Percentiles rank a stretch among this genome's conserved stretches.
Evolutionary conservation across 495 filamentous ascomycete genomes (phyloP).

Genomic region (Astrothelium macrocarpum): DNA sequence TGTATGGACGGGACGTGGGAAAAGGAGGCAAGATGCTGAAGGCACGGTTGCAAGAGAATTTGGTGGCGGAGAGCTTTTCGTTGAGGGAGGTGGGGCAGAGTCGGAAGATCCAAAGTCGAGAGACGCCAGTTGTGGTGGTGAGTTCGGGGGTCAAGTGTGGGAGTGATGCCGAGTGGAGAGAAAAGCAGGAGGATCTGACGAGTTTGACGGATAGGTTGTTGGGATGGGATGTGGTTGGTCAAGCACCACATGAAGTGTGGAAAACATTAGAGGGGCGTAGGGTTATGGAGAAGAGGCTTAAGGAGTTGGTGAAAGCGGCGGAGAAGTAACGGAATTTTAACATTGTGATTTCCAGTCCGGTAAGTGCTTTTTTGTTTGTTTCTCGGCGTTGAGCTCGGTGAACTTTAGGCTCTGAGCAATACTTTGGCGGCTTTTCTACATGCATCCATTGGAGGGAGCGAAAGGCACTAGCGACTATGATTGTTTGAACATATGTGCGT

Average conservation of each 20-base stretch:
- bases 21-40: constrained; percentile 75
- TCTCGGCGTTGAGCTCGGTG: not conserved
- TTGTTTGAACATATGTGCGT: too few species aligned
- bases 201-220: constrained; percentile 63
- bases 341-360: not conserved
- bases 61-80: constrained; percentile 74
- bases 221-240: constrained; percentile 76
- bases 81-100: constrained; percentile 70
- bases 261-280: constrained; percentile 53
- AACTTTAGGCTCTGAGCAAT: not conserved
- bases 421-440: not conserved
- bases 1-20: constrained; percentile 66
- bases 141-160: constrained; percentile 59
- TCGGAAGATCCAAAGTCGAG: constrained; percentile 60
- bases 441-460: not conserved
- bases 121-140: constrained; percentile 68
- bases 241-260: constrained; percentile 87
- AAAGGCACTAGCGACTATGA: not conserved
- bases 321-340: not conserved
- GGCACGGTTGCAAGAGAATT: constrained; percentile 82
- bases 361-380: not conserved
- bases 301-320: constrained; percentile 44
- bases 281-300: constrained; percentile 60
- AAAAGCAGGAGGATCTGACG: constrained; percentile 73
- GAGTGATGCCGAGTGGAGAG: constrained; percentile 59